Conservation (phyloP, 1,284 basidiomycete genomes). For the Agaricales sp. region DNA sequence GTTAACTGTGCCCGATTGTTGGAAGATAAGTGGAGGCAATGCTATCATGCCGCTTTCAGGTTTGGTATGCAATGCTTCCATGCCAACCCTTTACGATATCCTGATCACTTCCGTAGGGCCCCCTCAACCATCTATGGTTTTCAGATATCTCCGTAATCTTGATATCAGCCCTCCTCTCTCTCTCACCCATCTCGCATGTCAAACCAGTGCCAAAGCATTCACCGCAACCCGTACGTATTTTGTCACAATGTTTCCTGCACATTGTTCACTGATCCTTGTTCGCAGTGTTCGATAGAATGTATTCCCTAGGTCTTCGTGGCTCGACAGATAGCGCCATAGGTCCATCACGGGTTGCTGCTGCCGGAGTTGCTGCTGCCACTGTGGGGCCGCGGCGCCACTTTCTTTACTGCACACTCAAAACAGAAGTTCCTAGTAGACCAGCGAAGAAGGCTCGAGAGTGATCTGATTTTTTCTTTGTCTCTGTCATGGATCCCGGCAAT, state of each 20-base stretch:
- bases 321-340: slow-evolving; percentile 55
- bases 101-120: slow-evolving; percentile 33
- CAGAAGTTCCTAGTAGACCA: slow-evolving; percentile 32
- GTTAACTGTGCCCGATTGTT: slow-evolving; percentile 73
- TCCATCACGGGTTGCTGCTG: slow-evolving; percentile 49
- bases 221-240: slow-evolving; percentile 60
- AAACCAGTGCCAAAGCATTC: slow-evolving; percentile 79
- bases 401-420: slow-evolving; percentile 64
- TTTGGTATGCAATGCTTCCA: slow-evolving; percentile 45
- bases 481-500: slow-evolving; percentile 2
- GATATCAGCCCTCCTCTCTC: slow-evolving; percentile 76
- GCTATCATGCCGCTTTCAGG: slow-evolving; percentile 78
- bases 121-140: slow-evolving; percentile 85
- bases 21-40: slow-evolving; percentile 89
- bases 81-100: not conserved
- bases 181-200: slow-evolving; percentile 77
- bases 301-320: slow-evolving; percentile 69
- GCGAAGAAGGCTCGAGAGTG: slow-evolving; percentile 21
- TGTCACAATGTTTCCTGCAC: slow-evolving; percentile 1
- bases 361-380: slow-evolving; percentile 44
- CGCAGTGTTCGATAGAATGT: slow-evolving; percentile 87
- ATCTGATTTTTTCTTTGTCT: slow-evolving; percentile 7
- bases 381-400: slow-evolving; percentile 71
- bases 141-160: slow-evolving; percentile 73
- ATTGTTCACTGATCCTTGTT: slow-evolving; percentile 2